phyloP scores from a whole-genome alignment of 176 grass and related monocot genomes.

The Typha latifolia region DNA sequence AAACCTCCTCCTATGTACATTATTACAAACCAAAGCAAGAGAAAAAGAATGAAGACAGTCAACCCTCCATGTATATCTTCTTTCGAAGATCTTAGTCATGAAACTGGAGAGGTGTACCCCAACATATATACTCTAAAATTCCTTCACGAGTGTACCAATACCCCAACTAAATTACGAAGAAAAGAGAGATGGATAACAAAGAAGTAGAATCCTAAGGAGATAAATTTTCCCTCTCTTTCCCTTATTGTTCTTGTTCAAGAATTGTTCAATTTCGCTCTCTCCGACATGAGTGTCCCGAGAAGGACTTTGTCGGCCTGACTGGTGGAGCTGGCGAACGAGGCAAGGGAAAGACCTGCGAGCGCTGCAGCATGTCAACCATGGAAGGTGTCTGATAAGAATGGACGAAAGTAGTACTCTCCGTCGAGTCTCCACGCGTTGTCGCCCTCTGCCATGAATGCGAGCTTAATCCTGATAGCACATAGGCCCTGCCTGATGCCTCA shows the following conservation, averaged over 20 bases:
- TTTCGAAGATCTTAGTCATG: neutral
- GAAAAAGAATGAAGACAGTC: neutral
- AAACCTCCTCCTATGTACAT: conserved; percentile 12
- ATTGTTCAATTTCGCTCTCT: neutral
- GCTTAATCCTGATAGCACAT: conserved; percentile 70
- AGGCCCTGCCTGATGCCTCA: conserved; percentile 68
- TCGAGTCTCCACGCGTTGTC: conserved; percentile 68
- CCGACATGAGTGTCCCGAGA: conserved; percentile 6
- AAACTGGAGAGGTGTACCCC: neutral
- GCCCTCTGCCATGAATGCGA: conserved; percentile 82
- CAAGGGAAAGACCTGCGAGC: conserved; percentile 51
- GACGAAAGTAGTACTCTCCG: conserved; percentile 33
- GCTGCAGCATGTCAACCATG: conserved; percentile 87
- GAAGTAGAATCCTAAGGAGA: neutral
- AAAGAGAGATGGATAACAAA: neutral
- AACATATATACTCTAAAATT: neutral
- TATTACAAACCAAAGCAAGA: neutral
- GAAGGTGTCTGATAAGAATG: conserved; percentile 79
- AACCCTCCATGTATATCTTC: neutral
- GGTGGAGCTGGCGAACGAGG: neutral
- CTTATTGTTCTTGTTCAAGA: neutral
- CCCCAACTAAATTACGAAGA: neutral
- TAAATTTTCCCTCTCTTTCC: neutral
- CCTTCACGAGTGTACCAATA: neutral
- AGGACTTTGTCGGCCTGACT: conserved; percentile 16